Base-by-base conservation (phyloP, 352 stramenopile species). In the Phytophthora lateralis region DNA sequence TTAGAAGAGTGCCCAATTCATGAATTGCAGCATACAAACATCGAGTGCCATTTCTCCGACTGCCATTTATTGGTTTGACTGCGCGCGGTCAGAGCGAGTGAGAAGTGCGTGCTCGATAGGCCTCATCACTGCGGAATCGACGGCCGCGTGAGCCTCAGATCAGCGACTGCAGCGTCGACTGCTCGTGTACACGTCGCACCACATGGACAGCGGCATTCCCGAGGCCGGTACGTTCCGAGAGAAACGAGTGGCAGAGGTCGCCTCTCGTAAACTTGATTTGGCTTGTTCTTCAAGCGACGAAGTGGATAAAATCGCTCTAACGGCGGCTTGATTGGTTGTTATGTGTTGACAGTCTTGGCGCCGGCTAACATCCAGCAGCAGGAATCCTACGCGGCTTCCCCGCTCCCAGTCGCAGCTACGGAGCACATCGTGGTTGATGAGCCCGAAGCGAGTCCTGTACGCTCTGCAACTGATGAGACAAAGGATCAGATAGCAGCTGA, bases 1-100 rank as follows among this genome's bases (percentile, higher is more conserved):
- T 69, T 69, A 64, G 30, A 12, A 46, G 41, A 32, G 6, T 1
- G 8, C 6, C 4, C 73, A 73, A 89, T 72, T 84, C 61, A 79
- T 82, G 67, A 90, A 90, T 88, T 73, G 76, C 9, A 30, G 0
- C 39, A 66, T 89, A 86, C 75, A 85, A 82, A 76, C 12, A 15
- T 5, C 48, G 60, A 73, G 32, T 66, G 29, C 59, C 41, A 56
- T 27, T 61, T 37, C 29, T 51, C 3, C 34, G 34, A 30, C 26
- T 51, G 55, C 61, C 66, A 74, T 71, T 74, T 73, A 55, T 54
- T 50, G 65, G 49, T 63, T 55, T 59, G 53, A 62, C 30, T 41
- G 49, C 44, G 41, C 37, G 55, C 30, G 30, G 18, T 46, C 18
- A 50, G 20, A 41, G 34, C 30, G 35, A 51, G 37, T 5, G 57